Base-by-base conservation (phyloP, 2,329 filamentous ascomycete species). In the Cladosporium sp. region DNA sequence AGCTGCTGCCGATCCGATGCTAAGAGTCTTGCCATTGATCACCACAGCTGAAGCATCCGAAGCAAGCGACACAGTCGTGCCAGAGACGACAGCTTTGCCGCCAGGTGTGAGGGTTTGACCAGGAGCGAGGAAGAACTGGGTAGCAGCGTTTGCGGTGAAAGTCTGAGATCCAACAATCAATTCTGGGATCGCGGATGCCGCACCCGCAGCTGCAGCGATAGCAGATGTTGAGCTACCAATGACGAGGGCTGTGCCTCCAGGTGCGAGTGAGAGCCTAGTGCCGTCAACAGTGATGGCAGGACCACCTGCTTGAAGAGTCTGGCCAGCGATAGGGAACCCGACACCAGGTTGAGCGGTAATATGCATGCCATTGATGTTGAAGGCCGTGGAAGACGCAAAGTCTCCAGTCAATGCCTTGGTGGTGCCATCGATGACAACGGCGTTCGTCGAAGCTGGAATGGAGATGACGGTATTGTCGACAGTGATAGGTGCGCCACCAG, bases 101-200 rank as follows among this genome's bases (percentile, higher is more conserved):
- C 77, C 70, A 8, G 71, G 68, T 4, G 65, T 68, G 42, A 73
- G 59, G 0, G 64, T 68, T 42, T 72, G 67, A 7, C 73, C 74
- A 1, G 74, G 68, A 1, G 60, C 71, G 4, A 79, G 61, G 48
- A 72, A 72, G 66, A 75, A 78, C 39, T 78, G 75, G 0, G 75
- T 78, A 3, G 75, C 75, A 34, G 75, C 75, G 61, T 78, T 78
- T 1, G 73, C 73, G 1, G 75, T 77, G 28, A 75, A 68, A 1
- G 68, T 73, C 1, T 68, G 65, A 0, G 68, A 69, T 12, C 75
- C 75, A 19, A 79, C 63, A 1, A 73, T 77, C 35, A 78, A 58
- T 7, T 77, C 58, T 8, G 66, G 65, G 6, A 69, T 68, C 45
- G 63, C 64, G 12, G 66, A 61, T 13, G 60, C 61, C 8, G 58